Conservation (phyloP, 768 basidiomycete genomes). For the Lactarius vividus region DNA sequence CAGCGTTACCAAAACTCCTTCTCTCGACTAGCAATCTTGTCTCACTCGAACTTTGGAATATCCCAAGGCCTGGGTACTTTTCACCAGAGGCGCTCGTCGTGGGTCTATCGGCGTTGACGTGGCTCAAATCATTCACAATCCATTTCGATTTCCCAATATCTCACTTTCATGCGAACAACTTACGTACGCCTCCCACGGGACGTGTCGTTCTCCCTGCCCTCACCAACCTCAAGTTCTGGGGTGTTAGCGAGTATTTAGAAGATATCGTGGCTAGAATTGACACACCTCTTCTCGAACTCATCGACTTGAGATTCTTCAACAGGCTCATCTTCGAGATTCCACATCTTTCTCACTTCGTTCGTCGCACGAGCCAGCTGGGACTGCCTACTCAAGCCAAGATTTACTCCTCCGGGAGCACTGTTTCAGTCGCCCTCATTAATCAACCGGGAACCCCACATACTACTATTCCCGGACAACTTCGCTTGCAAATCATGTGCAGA, state of each 20-base stretch:
- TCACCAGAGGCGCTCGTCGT: not conserved
- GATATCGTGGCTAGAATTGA: not conserved
- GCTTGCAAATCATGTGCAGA: not conserved
- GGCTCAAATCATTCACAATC: not conserved
- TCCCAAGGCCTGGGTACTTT: not conserved
- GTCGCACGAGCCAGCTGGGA: not conserved
- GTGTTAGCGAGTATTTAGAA: conserved; percentile 13
- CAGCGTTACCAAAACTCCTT: conserved; percentile 7
- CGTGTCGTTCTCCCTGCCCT: not conserved
- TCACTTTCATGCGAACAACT: not conserved
- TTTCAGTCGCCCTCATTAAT: not conserved
- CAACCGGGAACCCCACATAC: not conserved
- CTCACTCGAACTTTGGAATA: not conserved
- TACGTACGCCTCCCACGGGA: not conserved
- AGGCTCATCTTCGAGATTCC: conserved; percentile 3
- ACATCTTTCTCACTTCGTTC: conserved; percentile 3
- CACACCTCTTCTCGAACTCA: not conserved
- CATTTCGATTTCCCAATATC: not conserved
- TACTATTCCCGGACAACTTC: not conserved
- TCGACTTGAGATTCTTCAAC: not conserved
- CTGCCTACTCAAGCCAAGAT: not conserved
- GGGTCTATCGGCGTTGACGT: not conserved
- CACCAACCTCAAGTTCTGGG: not conserved
- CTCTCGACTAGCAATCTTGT: not conserved
- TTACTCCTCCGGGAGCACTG: not conserved